A percentile compares a stretch with the other conserved stretches of the same genome.
Conservation (phyloP, 2,329 filamentous ascomycete genomes). For the Sporothrix curviconia region DNA sequence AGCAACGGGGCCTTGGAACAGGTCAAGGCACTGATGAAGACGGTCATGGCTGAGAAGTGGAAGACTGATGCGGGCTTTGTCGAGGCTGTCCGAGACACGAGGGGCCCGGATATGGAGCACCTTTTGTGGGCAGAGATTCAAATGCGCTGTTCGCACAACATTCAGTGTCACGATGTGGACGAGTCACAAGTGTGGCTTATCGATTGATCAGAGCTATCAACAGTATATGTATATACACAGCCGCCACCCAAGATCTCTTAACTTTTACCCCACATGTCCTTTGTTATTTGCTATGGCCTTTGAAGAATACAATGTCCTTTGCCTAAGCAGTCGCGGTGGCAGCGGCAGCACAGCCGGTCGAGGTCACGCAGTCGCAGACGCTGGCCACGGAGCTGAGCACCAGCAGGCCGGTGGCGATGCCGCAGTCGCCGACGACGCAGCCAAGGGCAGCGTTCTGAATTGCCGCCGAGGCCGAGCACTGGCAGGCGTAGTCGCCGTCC, state of each 20-base stretch:
- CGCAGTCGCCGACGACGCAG: conserved; percentile 13
- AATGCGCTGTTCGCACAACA: conserved; percentile 2
- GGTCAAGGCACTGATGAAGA: not conserved
- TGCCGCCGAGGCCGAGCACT: conserved; percentile 10
- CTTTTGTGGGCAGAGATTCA: conserved; percentile 2
- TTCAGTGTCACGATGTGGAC: not conserved
- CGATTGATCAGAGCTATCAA: conserved; percentile 17
- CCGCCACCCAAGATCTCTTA: too few relatives aligned
- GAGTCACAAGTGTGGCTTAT: not conserved
- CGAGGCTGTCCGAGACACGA: not conserved
- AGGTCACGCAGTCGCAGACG: not conserved
- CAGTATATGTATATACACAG: too few relatives aligned
- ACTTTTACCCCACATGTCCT: not conserved
- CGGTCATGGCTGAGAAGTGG: not conserved
- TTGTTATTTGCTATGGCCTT: too few relatives aligned
- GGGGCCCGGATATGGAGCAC: not conserved
- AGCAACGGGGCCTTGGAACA: not conserved
- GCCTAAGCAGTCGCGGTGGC: not conserved
- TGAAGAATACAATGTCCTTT: not conserved
- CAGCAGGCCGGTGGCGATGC: not conserved
- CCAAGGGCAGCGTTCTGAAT: conserved; percentile 9
- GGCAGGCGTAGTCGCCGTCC: not conserved
- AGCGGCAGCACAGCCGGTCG: not conserved
- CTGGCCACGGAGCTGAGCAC: conserved; percentile 2
- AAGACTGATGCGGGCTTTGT: not conserved